Percentiles rank a stretch among this genome's conserved stretches.
Conservation (phyloP, 805 yeast species). For the Candida xiaguanensis region DNA sequence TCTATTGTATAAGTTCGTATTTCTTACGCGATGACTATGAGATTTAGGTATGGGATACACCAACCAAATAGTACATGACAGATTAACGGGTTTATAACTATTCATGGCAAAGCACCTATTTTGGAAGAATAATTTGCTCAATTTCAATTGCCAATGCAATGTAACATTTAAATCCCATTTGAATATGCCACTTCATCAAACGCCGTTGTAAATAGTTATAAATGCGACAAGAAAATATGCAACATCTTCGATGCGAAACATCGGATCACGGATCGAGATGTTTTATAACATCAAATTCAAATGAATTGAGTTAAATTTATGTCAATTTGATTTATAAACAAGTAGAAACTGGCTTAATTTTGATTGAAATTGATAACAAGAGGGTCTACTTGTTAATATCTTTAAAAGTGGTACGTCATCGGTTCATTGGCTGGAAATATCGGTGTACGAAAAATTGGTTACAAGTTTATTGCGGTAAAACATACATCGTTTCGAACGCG, state of each 20-base stretch:
- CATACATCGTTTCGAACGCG: not conserved
- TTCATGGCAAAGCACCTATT: too few relatives aligned
- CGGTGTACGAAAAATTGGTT: not conserved
- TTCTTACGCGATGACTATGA: too few relatives aligned
- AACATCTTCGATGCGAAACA: not conserved
- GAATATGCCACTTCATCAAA: not conserved
- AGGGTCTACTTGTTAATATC: not conserved
- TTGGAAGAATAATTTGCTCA: too few relatives aligned
- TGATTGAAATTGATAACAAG: not conserved
- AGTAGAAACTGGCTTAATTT: too few relatives aligned
- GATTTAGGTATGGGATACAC: too few relatives aligned
- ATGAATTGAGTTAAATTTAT: not conserved
- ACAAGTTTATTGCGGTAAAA: not conserved
- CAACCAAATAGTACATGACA: too few relatives aligned
- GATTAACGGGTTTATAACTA: too few relatives aligned
- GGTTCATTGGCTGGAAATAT: conserved; percentile 3
- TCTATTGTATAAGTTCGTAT: too few relatives aligned
- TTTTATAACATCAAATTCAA: too few relatives aligned
- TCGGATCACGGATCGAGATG: too few relatives aligned
- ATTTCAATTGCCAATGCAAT: too few relatives aligned
- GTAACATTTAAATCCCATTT: too few relatives aligned
- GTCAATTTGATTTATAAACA: not conserved
- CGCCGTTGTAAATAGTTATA: not conserved
- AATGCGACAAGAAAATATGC: not conserved
- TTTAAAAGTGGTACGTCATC: not conserved